Evolutionary conservation across 352 stramenopile species (phyloP).

Genomic region (Globisporangium spinosum): DNA sequence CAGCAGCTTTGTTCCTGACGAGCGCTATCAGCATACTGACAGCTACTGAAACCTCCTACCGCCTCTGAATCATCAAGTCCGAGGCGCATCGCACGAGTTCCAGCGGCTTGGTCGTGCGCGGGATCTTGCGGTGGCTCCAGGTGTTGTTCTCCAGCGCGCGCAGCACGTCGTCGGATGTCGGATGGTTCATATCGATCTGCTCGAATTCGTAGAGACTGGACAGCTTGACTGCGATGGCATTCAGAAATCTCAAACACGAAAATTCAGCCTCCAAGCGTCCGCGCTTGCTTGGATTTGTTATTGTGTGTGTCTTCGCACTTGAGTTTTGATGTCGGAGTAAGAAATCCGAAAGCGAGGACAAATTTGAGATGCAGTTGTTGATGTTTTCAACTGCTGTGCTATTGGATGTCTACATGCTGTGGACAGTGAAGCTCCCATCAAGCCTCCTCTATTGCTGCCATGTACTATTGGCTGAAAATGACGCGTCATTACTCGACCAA

Average conservation of each 20-base stretch:
- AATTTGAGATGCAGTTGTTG: too few species aligned
- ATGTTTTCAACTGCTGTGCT: too few species aligned
- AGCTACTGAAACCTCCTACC: neutral
- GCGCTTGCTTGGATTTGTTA: too few species aligned
- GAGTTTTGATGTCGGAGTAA: too few species aligned
- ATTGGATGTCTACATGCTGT: too few species aligned
- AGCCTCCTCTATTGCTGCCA: too few species aligned
- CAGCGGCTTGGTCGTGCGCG: neutral
- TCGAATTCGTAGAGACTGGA: constrained; percentile 1
- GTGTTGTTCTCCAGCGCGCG: neutral
- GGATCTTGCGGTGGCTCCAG: neutral
- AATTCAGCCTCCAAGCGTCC: neutral
- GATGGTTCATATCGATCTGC: neutral
- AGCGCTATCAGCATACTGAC: neutral
- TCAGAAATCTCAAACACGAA: neutral
- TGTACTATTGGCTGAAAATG: neutral
- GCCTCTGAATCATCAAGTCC: neutral
- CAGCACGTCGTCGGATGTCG: neutral
- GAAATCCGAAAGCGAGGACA: too few species aligned
- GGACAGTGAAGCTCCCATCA: too few species aligned
- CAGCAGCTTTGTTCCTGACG: neutral
- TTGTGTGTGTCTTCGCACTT: too few species aligned
- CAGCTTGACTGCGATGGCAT: neutral
- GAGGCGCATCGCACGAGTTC: neutral
- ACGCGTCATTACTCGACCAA: neutral